Evolutionary conservation across 2,329 filamentous ascomycete species (phyloP).

Genomic region (Colletotrichum chlorophyti): DNA sequence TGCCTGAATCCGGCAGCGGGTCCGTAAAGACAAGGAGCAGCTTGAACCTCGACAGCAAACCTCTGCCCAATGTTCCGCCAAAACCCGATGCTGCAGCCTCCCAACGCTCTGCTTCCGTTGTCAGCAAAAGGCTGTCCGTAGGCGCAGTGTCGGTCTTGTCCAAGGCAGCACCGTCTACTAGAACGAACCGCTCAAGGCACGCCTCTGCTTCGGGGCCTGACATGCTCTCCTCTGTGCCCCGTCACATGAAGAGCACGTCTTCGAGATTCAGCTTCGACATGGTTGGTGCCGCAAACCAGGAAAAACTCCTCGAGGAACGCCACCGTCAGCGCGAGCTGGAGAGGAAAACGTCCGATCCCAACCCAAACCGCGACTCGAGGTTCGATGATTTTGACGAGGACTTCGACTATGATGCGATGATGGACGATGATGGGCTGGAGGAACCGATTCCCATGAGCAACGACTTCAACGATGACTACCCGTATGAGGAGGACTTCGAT

Average conservation of each 20-base stretch:
- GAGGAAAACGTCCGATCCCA: conserved; percentile 54
- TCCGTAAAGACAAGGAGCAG: conserved; percentile 32
- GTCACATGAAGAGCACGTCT: conserved; percentile 77
- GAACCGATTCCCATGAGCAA: conserved; percentile 70
- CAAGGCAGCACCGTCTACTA: conserved; percentile 41
- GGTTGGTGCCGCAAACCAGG: conserved; percentile 71
- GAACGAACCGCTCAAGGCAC: conserved; percentile 56
- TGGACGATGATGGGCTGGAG: conserved; percentile 70
- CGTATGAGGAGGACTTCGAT: conserved; percentile 39
- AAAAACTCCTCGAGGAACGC: conserved; percentile 75
- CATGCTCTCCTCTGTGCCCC: conserved; percentile 58
- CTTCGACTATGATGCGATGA: conserved; percentile 69
- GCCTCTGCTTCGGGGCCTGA: conserved; percentile 56
- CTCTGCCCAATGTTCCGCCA: conserved; percentile 42
- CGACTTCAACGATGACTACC: conserved; percentile 48
- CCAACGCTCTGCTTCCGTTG: conserved; percentile 38
- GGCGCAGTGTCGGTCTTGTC: conserved; percentile 32
- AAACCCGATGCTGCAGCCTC: conserved; percentile 41
- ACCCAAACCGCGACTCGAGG: conserved; percentile 54
- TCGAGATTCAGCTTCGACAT: conserved; percentile 86
- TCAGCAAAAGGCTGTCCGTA: conserved; percentile 40
- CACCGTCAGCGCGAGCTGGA: conserved; percentile 73
- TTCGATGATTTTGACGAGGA: conserved; percentile 70
- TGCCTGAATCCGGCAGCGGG: conserved; percentile 36
- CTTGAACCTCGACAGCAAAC: conserved; percentile 24